Evolutionary conservation across 352 stramenopile species (phyloP).

Genomic region (Globisporangium parvum): DNA sequence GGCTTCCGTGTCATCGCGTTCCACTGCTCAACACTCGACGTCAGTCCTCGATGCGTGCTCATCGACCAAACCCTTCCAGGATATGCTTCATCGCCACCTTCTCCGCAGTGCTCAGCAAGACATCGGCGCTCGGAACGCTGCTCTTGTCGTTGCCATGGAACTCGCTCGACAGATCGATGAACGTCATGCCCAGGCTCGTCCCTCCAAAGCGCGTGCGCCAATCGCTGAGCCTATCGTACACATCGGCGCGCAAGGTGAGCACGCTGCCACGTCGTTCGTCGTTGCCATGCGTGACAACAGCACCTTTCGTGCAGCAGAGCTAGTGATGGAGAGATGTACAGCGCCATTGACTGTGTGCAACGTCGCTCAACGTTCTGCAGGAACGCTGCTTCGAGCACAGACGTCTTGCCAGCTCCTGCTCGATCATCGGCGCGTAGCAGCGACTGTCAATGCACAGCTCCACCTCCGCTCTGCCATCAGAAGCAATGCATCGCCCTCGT

Average conservation of each 20-base stretch:
- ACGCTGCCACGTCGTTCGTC: no score
- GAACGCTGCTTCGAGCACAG: slow-evolving; percentile 39
- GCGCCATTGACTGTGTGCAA: slow-evolving; percentile 15
- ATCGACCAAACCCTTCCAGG: no score
- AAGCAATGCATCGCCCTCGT: neutral
- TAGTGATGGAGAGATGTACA: slow-evolving; percentile 46
- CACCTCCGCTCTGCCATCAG: neutral
- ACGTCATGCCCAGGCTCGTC: slow-evolving; percentile 22
- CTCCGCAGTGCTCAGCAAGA: slow-evolving; percentile 39
- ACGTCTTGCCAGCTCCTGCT: slow-evolving; percentile 42
- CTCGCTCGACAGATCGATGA: slow-evolving; percentile 30
- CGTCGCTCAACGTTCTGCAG: slow-evolving; percentile 22
- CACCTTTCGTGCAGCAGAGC: slow-evolving; percentile 43
- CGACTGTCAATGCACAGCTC: neutral
- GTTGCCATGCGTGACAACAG: neutral
- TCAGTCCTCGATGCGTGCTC: neutral
- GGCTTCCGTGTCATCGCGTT: slow-evolving; percentile 23
- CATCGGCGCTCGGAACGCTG: slow-evolving; percentile 10
- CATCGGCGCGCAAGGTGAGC: neutral
- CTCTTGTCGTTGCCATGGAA: slow-evolving; percentile 8
- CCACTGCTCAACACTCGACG: slow-evolving; percentile 20
- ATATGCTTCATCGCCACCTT: slow-evolving; percentile 16
- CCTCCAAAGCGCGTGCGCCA: slow-evolving; percentile 34
- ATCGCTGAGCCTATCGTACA: slow-evolving; percentile 20
- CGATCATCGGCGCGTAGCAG: neutral